phyloP scores from a whole-genome alignment of 345 rosid species.

The Melaleuca alternifolia region DNA sequence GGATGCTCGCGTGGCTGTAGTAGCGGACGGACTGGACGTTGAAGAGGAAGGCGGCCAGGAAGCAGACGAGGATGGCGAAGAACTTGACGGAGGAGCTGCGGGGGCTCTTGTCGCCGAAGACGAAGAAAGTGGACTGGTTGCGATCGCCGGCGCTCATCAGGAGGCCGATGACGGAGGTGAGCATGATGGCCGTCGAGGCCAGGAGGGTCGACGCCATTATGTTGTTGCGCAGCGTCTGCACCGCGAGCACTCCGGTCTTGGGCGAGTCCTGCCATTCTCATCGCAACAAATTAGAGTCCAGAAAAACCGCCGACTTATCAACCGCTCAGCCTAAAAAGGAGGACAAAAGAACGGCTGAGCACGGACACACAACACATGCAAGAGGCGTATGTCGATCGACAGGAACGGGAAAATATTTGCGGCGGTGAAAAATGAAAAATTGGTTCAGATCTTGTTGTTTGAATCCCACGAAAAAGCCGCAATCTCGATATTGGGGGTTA shows the following conservation, averaged over 20 bases:
- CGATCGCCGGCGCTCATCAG: slow-evolving; percentile 34
- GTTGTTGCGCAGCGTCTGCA: slow-evolving; percentile 82
- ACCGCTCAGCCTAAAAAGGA: no score
- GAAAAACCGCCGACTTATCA: neutral
- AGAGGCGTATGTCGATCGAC: neutral
- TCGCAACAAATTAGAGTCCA: neutral
- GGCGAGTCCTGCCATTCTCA: slow-evolving; percentile 33
- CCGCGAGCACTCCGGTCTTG: slow-evolving; percentile 80
- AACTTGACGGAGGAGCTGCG: slow-evolving; percentile 51
- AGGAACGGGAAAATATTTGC: neutral
- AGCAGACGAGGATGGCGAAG: slow-evolving; percentile 62
- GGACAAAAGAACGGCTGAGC: no score
- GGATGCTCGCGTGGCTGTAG: slow-evolving; percentile 83
- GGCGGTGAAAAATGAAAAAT: neutral
- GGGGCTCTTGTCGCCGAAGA: slow-evolving; percentile 49
- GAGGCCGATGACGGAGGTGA: slow-evolving; percentile 5
- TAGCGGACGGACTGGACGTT: slow-evolving; percentile 74
- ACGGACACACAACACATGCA: neutral
- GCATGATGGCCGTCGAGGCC: slow-evolving; percentile 58
- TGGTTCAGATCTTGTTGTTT: neutral
- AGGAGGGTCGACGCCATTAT: slow-evolving; percentile 90
- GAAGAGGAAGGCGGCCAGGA: slow-evolving; percentile 62
- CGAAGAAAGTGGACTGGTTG: slow-evolving; percentile 19
- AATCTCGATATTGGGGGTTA: neutral
- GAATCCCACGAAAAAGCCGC: no score